These are phyloP conservation scores for Phytopythium montanum DNA, from an alignment of 352 stramenopile species.

Conservation along the genomic window DNA sequence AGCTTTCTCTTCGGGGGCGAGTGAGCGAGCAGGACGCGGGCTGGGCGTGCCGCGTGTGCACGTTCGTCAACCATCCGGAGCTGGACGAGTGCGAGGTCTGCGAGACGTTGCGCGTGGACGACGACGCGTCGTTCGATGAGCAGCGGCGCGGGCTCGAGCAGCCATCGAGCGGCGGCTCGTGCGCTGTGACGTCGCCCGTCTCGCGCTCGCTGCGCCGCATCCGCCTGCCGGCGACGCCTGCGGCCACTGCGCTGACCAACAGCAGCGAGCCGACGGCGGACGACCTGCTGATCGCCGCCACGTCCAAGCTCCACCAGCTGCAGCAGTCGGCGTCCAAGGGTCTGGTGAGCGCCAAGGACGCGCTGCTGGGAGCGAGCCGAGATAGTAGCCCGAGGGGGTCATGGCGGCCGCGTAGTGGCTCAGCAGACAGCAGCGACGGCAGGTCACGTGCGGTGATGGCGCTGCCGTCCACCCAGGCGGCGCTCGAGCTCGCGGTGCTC, in stretches of 20 bases:
- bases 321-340: conserved; percentile 31
- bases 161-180: background rate
- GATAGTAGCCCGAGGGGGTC: conserved; percentile 9
- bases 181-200: conserved; percentile 7
- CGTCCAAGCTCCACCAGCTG: conserved; percentile 45
- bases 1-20: conserved; percentile 3
- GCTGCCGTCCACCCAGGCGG: conserved; percentile 32
- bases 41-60: conserved; percentile 76
- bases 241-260: conserved; percentile 42
- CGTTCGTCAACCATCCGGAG: conserved; percentile 75
- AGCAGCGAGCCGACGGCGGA: conserved; percentile 62
- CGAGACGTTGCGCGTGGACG: conserved; percentile 34
- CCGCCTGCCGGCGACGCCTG: conserved; percentile 36
- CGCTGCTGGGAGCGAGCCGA: conserved; percentile 16
- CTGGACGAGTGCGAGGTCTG: conserved; percentile 72
- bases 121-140: conserved; percentile 14
- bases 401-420: background rate
- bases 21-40: background rate
- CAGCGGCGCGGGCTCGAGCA: conserved; percentile 24
- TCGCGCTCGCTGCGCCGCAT: conserved; percentile 41
- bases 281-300: conserved; percentile 53
- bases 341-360: conserved; percentile 27
- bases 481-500: conserved; percentile 41
- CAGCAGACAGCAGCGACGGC: background rate
- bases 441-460: background rate